Conservation (phyloP, 140 eudicot species). For the Anethum foeniculum region DNA sequence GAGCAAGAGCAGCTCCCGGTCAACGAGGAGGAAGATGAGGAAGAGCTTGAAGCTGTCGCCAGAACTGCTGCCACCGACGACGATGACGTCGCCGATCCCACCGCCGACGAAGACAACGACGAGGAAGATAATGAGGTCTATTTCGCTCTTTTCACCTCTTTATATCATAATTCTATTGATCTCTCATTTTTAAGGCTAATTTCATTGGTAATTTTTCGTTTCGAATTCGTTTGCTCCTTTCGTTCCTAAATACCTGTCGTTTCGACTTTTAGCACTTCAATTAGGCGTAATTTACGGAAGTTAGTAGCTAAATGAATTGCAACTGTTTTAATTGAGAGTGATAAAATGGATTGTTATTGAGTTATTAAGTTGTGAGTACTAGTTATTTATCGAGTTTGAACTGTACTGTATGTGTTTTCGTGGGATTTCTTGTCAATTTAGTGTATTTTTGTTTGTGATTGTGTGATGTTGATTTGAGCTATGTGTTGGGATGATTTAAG, state of each 20-base stretch:
- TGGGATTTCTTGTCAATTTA: neutral
- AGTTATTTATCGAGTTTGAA: neutral
- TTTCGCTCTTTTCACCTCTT: neutral
- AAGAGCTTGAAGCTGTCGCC: slow-evolving; percentile 89
- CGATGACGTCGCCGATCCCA: slow-evolving; percentile 31
- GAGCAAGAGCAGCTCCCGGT: slow-evolving; percentile 46
- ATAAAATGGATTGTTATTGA: neutral
- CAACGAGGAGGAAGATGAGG: slow-evolving; percentile 56
- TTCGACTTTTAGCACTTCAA: neutral
- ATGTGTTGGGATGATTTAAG: neutral
- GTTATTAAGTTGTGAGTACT: neutral
- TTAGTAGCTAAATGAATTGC: neutral
- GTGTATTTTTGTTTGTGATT: neutral
- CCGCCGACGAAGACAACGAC: slow-evolving; percentile 45
- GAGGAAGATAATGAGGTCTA: slow-evolving; percentile 50
- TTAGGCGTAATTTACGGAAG: neutral
- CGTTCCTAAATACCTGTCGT: neutral
- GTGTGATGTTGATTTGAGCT: neutral
- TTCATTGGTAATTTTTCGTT: neutral
- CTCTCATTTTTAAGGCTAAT: neutral
- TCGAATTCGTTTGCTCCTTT: neutral
- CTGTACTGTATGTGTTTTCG: neutral
- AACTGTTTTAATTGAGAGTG: neutral
- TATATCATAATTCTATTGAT: neutral
- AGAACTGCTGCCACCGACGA: slow-evolving; percentile 55